Conservation (phyloP, 78 protist genomes). For the Carpediemonas membranifera region DNA sequence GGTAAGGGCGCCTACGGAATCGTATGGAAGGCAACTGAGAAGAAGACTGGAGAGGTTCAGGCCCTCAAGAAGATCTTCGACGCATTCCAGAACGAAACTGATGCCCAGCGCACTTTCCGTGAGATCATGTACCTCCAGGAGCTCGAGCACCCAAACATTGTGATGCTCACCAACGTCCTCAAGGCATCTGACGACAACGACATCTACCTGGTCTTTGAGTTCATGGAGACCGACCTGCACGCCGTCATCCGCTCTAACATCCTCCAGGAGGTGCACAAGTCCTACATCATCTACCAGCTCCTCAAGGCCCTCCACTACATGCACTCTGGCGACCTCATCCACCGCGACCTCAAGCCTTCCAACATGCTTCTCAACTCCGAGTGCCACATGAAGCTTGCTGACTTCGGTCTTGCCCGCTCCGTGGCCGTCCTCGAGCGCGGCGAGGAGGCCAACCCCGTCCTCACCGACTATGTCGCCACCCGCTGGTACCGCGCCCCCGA, state of each 20-base stretch:
- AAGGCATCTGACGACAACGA: conserved; percentile 78
- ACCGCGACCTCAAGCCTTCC: conserved; percentile 73
- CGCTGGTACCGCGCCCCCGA: conserved; percentile 89
- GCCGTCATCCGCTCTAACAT: conserved; percentile 84
- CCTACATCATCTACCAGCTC: conserved; percentile 79
- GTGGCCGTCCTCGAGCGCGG: conserved; percentile 18
- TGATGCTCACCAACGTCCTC: conserved; percentile 20
- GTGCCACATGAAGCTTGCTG: conserved; percentile 82
- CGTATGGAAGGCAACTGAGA: conserved; percentile 77
- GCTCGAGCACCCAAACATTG: conserved; percentile 36
- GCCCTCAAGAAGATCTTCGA: conserved; percentile 96
- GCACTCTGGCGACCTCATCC: conserved; percentile 81
- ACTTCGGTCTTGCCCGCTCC: conserved; percentile 77
- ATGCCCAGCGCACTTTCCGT: conserved; percentile 76
- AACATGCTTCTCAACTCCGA: conserved; percentile 84
- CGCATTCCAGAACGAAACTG: conserved; percentile 79
- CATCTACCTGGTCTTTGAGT: conserved; percentile 88
- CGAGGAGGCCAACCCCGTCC: conserved; percentile 43
- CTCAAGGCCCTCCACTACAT: conserved; percentile 77
- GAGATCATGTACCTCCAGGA: conserved; percentile 77
- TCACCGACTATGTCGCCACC: conserved; percentile 96
- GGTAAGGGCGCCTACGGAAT: conserved; percentile 79
- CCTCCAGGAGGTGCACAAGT: conserved; percentile 87
- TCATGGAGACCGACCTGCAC: conserved; percentile 56
- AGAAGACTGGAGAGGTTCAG: conserved; percentile 42